phyloP scores from a whole-genome alignment of 345 rosid genomes.

The Adansonia digitata region DNA sequence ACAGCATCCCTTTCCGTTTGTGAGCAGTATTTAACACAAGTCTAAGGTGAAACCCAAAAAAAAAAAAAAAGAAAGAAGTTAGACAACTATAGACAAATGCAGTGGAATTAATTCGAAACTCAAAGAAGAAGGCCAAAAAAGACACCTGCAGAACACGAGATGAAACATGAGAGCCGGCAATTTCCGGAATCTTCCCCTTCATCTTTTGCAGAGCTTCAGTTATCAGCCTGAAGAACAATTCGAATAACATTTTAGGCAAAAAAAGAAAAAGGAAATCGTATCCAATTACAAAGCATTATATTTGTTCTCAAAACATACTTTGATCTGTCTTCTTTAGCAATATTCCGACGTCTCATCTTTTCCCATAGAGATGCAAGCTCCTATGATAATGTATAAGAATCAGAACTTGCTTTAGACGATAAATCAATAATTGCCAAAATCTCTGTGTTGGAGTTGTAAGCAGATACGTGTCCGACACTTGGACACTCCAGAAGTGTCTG shows the following conservation, averaged over 20 bases:
- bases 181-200: conserved; percentile 90
- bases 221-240: conserved; percentile 42
- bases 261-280: background rate
- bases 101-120: background rate
- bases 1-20: conserved; percentile 67
- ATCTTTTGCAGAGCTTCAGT: conserved; percentile 73
- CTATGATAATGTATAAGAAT: conserved; percentile 27
- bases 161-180: conserved; percentile 77
- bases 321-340: conserved; percentile 78
- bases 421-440: background rate
- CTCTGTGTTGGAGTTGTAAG: too few species aligned
- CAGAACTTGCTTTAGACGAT: background rate
- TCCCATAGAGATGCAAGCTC: conserved; percentile 92
- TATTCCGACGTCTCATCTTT: conserved; percentile 84
- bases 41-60: conserved; percentile 33
- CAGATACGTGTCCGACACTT: too few species aligned
- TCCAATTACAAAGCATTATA: background rate
- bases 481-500: too few species aligned
- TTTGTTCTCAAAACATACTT: conserved; percentile 38
- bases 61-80: conserved; percentile 2
- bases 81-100: background rate
- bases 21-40: conserved; percentile 76
- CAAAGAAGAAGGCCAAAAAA: conserved; percentile 4
- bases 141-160: conserved; percentile 92
- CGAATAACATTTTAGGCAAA: background rate